Evolutionary conservation across 257 asterid genomes (phyloP).

Genomic region (Solanum ahanhuiri): DNA sequence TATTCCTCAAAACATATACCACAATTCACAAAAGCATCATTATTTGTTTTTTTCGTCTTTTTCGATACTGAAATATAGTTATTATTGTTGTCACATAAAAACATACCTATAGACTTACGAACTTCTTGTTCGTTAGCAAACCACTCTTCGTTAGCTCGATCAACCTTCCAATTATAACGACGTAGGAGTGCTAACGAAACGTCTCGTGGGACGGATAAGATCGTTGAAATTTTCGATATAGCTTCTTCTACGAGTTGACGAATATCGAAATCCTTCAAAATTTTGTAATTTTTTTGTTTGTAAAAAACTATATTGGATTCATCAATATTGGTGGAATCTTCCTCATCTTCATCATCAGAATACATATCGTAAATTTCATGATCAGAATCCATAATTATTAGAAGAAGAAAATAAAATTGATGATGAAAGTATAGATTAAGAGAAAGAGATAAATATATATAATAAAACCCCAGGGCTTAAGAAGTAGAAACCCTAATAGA

Average conservation of each 20-base stretch:
- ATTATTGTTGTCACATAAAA: background rate
- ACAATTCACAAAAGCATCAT: background rate
- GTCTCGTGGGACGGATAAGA: constrained; percentile 13
- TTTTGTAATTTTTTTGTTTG: constrained; percentile 2
- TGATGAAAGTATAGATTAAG: background rate
- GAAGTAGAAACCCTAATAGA: background rate
- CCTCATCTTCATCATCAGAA: background rate
- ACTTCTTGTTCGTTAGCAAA: background rate
- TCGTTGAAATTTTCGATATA: background rate
- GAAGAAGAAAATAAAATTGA: background rate
- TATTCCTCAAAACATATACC: constrained; percentile 1
- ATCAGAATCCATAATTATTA: background rate
- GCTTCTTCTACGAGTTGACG: constrained; percentile 10
- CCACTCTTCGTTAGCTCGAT: background rate
- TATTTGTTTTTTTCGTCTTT: background rate
- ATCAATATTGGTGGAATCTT: background rate
- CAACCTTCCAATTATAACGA: constrained; percentile 1
- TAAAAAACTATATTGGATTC: background rate
- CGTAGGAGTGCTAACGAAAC: constrained; percentile 12
- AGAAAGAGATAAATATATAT: background rate
- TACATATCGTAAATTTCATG: background rate
- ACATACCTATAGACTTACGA: constrained; percentile 1
- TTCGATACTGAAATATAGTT: background rate
- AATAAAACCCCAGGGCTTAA: background rate
- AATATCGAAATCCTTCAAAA: constrained; percentile 10